Evolutionary conservation across 306 rosid species (phyloP), one percentile per base, ranked within the genome.

Genomic region (Oxytropis ochrocephala): DNA sequence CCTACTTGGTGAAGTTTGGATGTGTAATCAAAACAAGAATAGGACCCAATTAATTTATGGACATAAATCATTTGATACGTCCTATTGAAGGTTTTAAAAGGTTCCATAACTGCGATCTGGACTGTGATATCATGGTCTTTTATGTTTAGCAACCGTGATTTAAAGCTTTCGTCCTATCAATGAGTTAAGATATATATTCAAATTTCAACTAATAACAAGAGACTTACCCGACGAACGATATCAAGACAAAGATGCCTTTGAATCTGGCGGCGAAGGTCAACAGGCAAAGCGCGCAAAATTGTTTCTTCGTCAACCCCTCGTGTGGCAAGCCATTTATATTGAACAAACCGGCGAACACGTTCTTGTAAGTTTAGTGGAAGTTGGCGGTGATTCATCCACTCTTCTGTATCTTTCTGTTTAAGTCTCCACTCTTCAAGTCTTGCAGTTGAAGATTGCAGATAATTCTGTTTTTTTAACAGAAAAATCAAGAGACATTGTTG

Each of bases 301-400:
- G 87, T 41, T 80, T 87, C 93, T 77, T 94, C 98, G 9, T 94
- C 90, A 6, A 94, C 98, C 18, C 98, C 98, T 85, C 88, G 81
- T 0, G 95, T 90, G 46, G 97, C 92, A 61, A 90, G 82, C 98
- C 97, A 94, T 81, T 90, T 85, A 63, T 86, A 94, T 60, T 87
- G 98, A 35, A 85, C 90, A 66, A 94, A 88, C 5, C 89, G 79
- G 14, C 97, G 97, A 39, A 94, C 87, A 3, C 92, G 87, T 30
- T 90, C 82, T 68, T 94, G 96, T 44, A 90, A 59, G 32, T 88
- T 88, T 1, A 70, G 80, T 3, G 97, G 97, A 11, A 94, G 89
- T 58, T 90, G 98, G 10, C 98, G 92, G 33, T 94, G 95, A 79
- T 86, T 87, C 98, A 88, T 94, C 97, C 98, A 94, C 82, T 90